A percentile compares a stretch with the other conserved stretches of the same genome.
phyloP scores from a whole-genome alignment of 2,329 filamentous ascomycete species.

The Aspergillus puulaauensis region DNA sequence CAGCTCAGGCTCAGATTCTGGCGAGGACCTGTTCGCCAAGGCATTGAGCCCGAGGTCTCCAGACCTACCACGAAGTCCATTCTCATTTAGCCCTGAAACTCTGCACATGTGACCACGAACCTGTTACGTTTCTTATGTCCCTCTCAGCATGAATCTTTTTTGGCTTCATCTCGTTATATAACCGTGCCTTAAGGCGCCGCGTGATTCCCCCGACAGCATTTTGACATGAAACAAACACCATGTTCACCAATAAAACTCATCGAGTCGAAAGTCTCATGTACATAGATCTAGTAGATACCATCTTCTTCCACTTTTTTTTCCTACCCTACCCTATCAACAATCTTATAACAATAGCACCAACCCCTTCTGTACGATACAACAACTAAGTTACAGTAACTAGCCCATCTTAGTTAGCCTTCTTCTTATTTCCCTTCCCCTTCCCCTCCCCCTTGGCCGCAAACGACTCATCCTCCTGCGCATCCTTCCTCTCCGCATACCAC shows the following conservation, averaged over 20 bases:
- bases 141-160: background rate
- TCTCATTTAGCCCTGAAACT: constrained; percentile 55
- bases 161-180: background rate
- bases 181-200: constrained; percentile 2
- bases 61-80: constrained; percentile 81
- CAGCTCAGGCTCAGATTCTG: constrained; percentile 53
- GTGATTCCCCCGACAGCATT: constrained; percentile 15
- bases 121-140: constrained; percentile 1
- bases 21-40: constrained; percentile 83
- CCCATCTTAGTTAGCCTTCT: constrained; percentile 14
- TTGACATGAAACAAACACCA: constrained; percentile 3
- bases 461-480: constrained; percentile 73
- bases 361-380: background rate
- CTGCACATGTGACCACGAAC: constrained; percentile 17
- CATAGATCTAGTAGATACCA: constrained; percentile 14
- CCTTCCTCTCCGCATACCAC: constrained; percentile 97
- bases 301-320: background rate
- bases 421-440: constrained; percentile 22
- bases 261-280: constrained; percentile 15
- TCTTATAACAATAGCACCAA: background rate
- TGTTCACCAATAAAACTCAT: constrained; percentile 12
- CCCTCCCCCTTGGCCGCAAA: constrained; percentile 35
- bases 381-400: too few relatives aligned
- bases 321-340: background rate
- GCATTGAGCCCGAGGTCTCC: constrained; percentile 84